Evolutionary conservation across 1,284 basidiomycete genomes (phyloP), one percentile per base, ranked within the genome.

Genomic region (Sporisorium exsertum): DNA sequence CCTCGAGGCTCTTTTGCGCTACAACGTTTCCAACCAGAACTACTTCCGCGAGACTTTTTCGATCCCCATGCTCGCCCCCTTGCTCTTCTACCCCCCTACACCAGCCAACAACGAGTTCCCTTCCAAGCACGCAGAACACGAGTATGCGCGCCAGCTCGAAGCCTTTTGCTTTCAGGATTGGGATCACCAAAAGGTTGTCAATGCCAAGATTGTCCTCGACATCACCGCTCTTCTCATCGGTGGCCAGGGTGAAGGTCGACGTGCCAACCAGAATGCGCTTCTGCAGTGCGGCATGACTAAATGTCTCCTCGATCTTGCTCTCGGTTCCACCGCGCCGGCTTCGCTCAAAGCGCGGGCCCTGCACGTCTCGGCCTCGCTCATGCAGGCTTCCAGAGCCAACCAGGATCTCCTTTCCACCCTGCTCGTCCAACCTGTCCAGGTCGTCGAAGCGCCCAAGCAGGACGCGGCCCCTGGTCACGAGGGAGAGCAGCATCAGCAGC

Each of bases 11-110:
- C 88, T 99, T 29, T 87, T 99, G 69, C 89, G 93, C 27, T 96
- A 94, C 88, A 98, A 99, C 85, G 91, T 92, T 27, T 96, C 95
- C 4, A 99, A 98, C 86, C 95, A 97, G 88, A 97, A 95, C 85
- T 98, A 97, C 88, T 97, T 99, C 87, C 92, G 94, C 64, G 95
- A 97, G 87, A 94, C 94, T 1, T 89, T 92, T 9, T 89, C 95
- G 49, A 94, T 95, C 56, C 90, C 93, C 0, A 87, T 91, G 13
- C 88, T 97, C 10, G 93, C 92, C 15, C 90, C 93, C 1, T 89
- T 97, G 22, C 89, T 99, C 27, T 91, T 93, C 76, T 96, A 94
- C 85, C 95, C 95, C 1, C 88, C 91, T 2, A 72, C 81, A 0
- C 66, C 78, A 1, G 50, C 78, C 12, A 61, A 64, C 50, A 59